Evolutionary conservation across 1,284 basidiomycete genomes (phyloP).

Genomic region (Mycosarcoma mackinlayi): DNA sequence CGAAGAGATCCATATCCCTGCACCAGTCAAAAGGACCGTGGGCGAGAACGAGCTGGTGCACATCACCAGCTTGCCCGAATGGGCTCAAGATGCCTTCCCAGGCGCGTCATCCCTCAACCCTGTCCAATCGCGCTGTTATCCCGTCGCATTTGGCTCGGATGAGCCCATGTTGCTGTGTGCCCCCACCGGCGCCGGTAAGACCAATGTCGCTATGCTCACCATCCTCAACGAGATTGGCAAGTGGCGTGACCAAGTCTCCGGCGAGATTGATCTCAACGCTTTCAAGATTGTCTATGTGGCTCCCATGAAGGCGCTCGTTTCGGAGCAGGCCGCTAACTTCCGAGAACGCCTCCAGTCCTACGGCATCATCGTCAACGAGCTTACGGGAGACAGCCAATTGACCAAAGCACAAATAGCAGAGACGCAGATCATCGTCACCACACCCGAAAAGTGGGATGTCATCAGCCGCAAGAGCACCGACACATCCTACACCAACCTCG

Average conservation of each 20-base stretch:
- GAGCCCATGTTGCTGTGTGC: slow-evolving; percentile 96
- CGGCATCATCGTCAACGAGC: slow-evolving; percentile 89
- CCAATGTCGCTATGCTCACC: slow-evolving; percentile 93
- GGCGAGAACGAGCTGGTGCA: slow-evolving; percentile 78
- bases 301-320: slow-evolving; percentile 80
- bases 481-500: slow-evolving; percentile 95
- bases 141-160: slow-evolving; percentile 88
- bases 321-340: slow-evolving; percentile 66
- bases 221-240: slow-evolving; percentile 65
- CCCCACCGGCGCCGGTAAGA: slow-evolving; percentile 99
- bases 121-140: slow-evolving; percentile 77
- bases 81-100: slow-evolving; percentile 74
- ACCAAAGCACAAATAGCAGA: slow-evolving; percentile 97
- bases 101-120: slow-evolving; percentile 84
- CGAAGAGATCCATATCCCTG: slow-evolving; percentile 97
- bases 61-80: slow-evolving; percentile 80
- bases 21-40: slow-evolving; percentile 79
- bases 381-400: slow-evolving; percentile 97
- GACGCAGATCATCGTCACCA: slow-evolving; percentile 98
- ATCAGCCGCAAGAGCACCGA: slow-evolving; percentile 98
- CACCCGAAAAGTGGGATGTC: slow-evolving; percentile 96
- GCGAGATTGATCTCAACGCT: slow-evolving; percentile 84
- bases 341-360: slow-evolving; percentile 80
- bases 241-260: slow-evolving; percentile 77
- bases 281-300: slow-evolving; percentile 99